Evolutionary conservation across 2,329 filamentous ascomycete genomes (phyloP), one percentile per base, ranked within the genome.

Genomic region (Periconia macrospinosa): DNA sequence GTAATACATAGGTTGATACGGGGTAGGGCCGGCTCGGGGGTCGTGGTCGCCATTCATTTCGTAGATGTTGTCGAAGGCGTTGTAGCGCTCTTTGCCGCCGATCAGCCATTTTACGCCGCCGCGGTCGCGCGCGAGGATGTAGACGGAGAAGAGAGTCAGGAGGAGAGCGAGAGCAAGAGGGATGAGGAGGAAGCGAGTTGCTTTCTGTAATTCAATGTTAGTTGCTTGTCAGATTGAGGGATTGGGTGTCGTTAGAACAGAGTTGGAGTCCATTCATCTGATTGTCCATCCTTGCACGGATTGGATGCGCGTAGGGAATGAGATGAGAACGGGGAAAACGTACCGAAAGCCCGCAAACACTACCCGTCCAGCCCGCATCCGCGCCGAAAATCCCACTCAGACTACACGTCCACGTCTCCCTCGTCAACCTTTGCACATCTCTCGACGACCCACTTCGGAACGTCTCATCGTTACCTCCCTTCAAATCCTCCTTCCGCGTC

Each of bases 391-490:
- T 59, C 14, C 58, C 47, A 37, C 61, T 41, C 15, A 71, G 64
- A 52, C 61, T 55, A 47, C 69, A 71, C 6, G 54, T 49, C 66
- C 63, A 70, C 17, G 63, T 68, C 50, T 71, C 69, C 33, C 60
- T 59, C 3, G 66, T 67, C 13, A 56, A 57, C 27, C 51, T 56
- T 20, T 55, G 55, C 13, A 50, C 58, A 23, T 30, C 48, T 8
- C 23, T 27, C 23, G 23, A 27, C 33, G 33, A 37, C 15, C 11
- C 15, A n/a, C 11, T n/a, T 37, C 33, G 11, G 15, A n/a, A 14
- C 5, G 3, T 13, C 3, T 37, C 33, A 13, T 37, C 33, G 3
- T 20, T 30, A 14, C 30, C 19, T 8, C 35, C 52, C 1, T 47
- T 54, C 19, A 62, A 54, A 53, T 67, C 67, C 6, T 55, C 57